A percentile compares a stretch with the other conserved stretches of the same genome.
Conservation (phyloP, 495 filamentous ascomycete species). For the Neurospora sp. region DNA sequence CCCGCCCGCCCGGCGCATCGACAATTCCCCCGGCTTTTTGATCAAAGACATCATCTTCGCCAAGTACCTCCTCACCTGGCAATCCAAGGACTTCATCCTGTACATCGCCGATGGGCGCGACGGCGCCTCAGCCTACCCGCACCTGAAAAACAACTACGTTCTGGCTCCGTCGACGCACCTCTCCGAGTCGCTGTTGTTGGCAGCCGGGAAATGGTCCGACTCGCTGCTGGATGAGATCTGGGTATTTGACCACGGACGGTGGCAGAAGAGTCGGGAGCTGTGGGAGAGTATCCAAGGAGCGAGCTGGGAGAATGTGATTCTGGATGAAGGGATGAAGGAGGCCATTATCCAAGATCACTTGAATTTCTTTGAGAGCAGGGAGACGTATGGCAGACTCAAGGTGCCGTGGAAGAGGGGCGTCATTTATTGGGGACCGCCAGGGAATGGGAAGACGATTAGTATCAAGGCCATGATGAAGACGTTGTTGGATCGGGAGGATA, state of each 20-base stretch:
- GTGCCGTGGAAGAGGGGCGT: constrained; percentile 48
- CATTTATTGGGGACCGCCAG: constrained; percentile 50
- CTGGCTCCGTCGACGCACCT: constrained; percentile 29
- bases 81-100: constrained; percentile 39
- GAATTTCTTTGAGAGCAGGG: constrained; percentile 47
- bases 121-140: constrained; percentile 22
- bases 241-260: constrained; percentile 51
- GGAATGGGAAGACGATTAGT: constrained; percentile 60
- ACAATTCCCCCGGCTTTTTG: constrained; percentile 36
- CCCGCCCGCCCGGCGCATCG: constrained; percentile 41
- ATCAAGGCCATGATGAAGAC: constrained; percentile 58
- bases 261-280: constrained; percentile 50
- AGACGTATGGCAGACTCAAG: constrained; percentile 45
- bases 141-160: constrained; percentile 38
- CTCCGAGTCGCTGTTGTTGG: constrained; percentile 43
- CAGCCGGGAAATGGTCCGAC: constrained; percentile 35
- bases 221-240: constrained; percentile 53
- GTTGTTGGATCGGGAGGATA: constrained; percentile 31
- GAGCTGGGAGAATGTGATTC: constrained; percentile 55
- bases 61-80: constrained; percentile 43
- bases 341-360: constrained; percentile 48
- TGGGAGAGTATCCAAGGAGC: constrained; percentile 46
- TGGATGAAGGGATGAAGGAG: constrained; percentile 53
- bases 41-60: constrained; percentile 36
- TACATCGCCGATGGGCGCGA: constrained; percentile 44